Conservation (phyloP, 352 stramenopile species). For the Globisporangium abappressorium region DNA sequence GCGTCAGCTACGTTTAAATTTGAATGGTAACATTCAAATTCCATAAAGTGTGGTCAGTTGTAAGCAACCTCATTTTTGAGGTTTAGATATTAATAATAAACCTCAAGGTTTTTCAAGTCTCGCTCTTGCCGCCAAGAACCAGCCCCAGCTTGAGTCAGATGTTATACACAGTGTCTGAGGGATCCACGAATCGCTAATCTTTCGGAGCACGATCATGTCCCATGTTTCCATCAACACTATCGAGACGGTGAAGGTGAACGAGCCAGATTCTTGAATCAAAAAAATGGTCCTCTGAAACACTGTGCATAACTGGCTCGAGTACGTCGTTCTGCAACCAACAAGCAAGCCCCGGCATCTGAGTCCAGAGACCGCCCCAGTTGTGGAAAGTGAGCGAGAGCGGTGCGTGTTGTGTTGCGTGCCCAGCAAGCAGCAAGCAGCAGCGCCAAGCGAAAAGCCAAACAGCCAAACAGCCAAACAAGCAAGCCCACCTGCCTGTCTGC, state of each 20-base stretch:
- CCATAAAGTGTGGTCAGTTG: background rate
- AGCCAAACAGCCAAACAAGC: background rate
- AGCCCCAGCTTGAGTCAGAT: background rate
- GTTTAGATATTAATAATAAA: no score
- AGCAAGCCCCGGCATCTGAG: slow-evolving; percentile 5
- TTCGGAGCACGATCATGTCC: no score
- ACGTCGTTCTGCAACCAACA: no score
- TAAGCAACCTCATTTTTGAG: no score
- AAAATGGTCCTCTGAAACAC: no score
- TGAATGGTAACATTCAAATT: background rate
- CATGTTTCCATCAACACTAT: no score
- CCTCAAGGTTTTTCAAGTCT: background rate
- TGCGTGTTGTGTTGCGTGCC: background rate
- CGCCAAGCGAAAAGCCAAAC: background rate
- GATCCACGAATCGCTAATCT: no score
- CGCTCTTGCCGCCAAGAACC: background rate
- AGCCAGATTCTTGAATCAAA: no score
- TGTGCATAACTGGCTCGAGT: no score
- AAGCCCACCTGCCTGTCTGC: background rate
- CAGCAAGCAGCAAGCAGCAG: background rate
- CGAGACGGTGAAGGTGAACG: no score
- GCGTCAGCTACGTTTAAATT: background rate
- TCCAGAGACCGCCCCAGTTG: slow-evolving; percentile 4
- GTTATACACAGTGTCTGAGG: no score
- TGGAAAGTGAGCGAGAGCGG: slow-evolving; percentile 1